These are phyloP conservation scores for Eucommia ulmoides DNA, from an alignment of 257 asterid species.

Conservation along the genomic window DNA sequence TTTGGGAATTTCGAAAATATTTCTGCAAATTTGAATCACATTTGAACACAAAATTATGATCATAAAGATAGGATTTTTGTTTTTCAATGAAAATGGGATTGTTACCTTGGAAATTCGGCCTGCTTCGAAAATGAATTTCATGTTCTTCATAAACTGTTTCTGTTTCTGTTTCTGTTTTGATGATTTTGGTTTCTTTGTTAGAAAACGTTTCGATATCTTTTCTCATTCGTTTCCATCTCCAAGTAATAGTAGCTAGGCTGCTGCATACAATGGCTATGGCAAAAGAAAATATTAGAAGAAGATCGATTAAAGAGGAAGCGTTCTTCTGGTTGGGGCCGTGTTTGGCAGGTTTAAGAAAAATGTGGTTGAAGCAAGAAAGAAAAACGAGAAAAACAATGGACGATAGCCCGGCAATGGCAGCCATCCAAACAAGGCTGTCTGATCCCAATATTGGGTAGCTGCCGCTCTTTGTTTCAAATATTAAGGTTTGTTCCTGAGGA, in stretches of 20 bases:
- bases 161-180: slow-evolving; percentile 23
- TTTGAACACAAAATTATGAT: background rate
- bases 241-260: slow-evolving; percentile 22
- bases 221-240: slow-evolving; percentile 39
- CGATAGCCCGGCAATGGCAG: slow-evolving; percentile 27
- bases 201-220: slow-evolving; percentile 23
- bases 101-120: slow-evolving; percentile 76
- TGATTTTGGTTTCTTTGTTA: slow-evolving; percentile 15
- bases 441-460: slow-evolving; percentile 32
- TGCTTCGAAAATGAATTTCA: slow-evolving; percentile 55
- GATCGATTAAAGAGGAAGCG: slow-evolving; percentile 43
- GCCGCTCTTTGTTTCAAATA: slow-evolving; percentile 21
- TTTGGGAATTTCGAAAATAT: slow-evolving; percentile 24
- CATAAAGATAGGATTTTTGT: slow-evolving; percentile 2
- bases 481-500: slow-evolving; percentile 19
- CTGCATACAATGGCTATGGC: slow-evolving; percentile 30
- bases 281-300: slow-evolving; percentile 44
- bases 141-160: slow-evolving; percentile 31
- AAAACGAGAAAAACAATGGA: slow-evolving; percentile 35
- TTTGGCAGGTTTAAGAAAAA: slow-evolving; percentile 23
- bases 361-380: slow-evolving; percentile 36
- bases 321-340: slow-evolving; percentile 25
- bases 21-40: slow-evolving; percentile 23
- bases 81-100: background rate
- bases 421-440: slow-evolving; percentile 30